Evolutionary conservation across 164 flowering plant species (phyloP).

Genomic region (Warburgia ugandensis): DNA sequence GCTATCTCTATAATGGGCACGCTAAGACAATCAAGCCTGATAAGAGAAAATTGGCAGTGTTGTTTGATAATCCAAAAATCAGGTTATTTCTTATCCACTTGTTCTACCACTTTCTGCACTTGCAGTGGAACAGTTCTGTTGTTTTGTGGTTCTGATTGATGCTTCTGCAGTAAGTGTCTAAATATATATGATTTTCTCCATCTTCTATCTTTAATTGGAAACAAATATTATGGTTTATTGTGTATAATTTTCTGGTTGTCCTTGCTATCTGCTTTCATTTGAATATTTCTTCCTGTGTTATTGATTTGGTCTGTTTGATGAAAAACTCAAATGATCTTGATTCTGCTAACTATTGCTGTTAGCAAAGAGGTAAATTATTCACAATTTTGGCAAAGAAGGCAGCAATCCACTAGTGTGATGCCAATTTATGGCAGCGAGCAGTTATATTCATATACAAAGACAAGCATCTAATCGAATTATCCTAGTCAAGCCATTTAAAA

Average conservation of each 20-base stretch:
- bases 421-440: no score
- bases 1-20: slow-evolving; percentile 78
- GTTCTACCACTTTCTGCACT: background rate
- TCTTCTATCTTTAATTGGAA: background rate
- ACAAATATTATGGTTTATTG: background rate
- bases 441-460: no score
- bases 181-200: background rate
- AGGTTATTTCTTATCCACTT: slow-evolving; percentile 30
- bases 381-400: no score
- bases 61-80: slow-evolving; percentile 66
- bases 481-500: no score
- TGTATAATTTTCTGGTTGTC: background rate
- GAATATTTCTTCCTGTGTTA: no score
- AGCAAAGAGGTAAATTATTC: no score
- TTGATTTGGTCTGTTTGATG: no score
- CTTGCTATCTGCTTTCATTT: no score
- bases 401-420: no score
- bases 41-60: slow-evolving; percentile 67
- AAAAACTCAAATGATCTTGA: no score
- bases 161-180: background rate
- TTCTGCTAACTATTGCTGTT: no score
- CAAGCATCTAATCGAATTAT: no score
- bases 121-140: background rate
- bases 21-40: slow-evolving; percentile 84
- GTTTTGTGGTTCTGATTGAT: background rate